These are phyloP conservation scores for Eutreptiella sp. DNA, from an alignment of 208 protist species.

Conservation along the genomic window DNA sequence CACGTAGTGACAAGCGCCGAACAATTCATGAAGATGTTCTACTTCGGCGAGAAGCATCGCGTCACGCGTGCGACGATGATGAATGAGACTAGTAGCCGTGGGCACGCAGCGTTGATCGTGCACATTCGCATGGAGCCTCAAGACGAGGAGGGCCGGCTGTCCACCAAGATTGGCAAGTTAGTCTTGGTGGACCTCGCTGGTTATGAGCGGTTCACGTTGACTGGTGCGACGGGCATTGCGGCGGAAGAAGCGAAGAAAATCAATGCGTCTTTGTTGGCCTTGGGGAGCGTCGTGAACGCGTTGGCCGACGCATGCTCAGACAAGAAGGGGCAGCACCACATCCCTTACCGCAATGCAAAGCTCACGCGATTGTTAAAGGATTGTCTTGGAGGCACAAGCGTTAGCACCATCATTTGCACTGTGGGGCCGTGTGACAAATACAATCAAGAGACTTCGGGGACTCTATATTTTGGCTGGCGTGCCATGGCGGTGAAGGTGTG, in stretches of 20 bases:
- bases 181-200: constrained; percentile 80
- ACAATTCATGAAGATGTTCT: constrained; percentile 74
- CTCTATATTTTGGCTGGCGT: constrained; percentile 67
- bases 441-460: constrained; percentile 71
- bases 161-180: constrained; percentile 59
- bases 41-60: constrained; percentile 61
- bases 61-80: constrained; percentile 74
- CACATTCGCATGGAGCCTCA: constrained; percentile 53
- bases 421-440: constrained; percentile 71
- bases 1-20: constrained; percentile 47
- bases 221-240: constrained; percentile 71
- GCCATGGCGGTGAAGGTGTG: constrained; percentile 77
- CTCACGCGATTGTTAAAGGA: constrained; percentile 80
- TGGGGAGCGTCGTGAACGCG: constrained; percentile 71
- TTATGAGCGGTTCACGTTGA: constrained; percentile 78
- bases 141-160: constrained; percentile 45
- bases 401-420: constrained; percentile 74
- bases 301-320: no score
- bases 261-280: constrained; percentile 69
- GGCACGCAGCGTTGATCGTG: constrained; percentile 70
- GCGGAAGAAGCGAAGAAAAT: constrained; percentile 81
- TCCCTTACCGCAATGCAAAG: constrained; percentile 81
- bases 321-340: constrained; percentile 52
- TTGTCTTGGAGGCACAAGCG: constrained; percentile 75
- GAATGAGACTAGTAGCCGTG: constrained; percentile 76